Evolutionary conservation across 2,329 filamentous ascomycete genomes (phyloP).

Genomic region (Pseudocercospora cruenta): DNA sequence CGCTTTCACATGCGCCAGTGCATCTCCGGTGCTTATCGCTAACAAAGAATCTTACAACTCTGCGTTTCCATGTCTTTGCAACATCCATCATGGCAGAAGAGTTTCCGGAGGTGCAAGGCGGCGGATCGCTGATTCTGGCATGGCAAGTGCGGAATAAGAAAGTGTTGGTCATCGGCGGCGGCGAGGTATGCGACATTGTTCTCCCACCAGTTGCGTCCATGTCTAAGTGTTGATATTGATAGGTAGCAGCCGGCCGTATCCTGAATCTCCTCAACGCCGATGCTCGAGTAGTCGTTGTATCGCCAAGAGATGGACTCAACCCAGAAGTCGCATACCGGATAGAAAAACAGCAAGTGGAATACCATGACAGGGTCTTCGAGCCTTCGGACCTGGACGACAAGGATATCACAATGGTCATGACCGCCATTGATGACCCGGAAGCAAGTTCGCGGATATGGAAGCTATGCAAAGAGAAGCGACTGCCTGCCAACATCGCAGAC

Average conservation of each 20-base stretch:
- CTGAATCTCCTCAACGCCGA: conserved; percentile 94
- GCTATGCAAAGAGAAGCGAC: conserved; percentile 80
- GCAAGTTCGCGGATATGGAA: conserved; percentile 93
- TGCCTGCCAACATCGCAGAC: conserved; percentile 94
- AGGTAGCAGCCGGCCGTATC: conserved; percentile 96
- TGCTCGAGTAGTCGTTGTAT: conserved; percentile 83
- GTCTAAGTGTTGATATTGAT: conserved; percentile 25
- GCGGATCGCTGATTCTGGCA: conserved; percentile 89
- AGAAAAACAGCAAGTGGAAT: conserved; percentile 71
- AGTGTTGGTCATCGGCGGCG: conserved; percentile 90
- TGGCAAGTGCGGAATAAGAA: conserved; percentile 92
- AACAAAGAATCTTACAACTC: conserved; percentile 15
- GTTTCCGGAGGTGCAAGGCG: conserved; percentile 83
- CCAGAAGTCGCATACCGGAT: conserved; percentile 85
- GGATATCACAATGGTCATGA: conserved; percentile 78
- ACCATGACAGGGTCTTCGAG: conserved; percentile 82
- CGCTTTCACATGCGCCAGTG: background rate
- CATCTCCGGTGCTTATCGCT: background rate
- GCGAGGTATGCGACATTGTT: conserved; percentile 68
- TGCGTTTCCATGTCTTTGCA: conserved; percentile 21
- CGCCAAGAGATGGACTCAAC: conserved; percentile 75
- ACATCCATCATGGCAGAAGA: conserved; percentile 17
- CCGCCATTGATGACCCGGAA: conserved; percentile 88
- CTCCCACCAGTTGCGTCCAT: conserved; percentile 6
- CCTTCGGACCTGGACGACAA: conserved; percentile 79